Base-by-base conservation (phyloP, 345 rosid species). In the Schrenkiella parvula region DNA sequence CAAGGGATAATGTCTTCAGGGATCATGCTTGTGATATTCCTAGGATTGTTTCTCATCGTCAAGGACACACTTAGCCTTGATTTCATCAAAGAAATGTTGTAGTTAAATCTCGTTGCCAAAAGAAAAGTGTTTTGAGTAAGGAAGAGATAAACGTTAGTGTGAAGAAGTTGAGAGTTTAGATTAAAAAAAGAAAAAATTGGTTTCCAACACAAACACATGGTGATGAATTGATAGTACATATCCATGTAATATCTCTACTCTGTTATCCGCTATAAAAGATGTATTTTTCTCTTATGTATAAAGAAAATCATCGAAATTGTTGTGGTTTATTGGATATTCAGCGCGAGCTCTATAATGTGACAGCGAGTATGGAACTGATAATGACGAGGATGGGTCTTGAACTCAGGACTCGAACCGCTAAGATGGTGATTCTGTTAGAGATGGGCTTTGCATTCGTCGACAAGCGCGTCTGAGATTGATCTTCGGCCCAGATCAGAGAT, bases 1-100 rank as follows among this genome's bases (percentile, higher is more conserved):
- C 97, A 91, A 84, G 82, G 86, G 66, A 91, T 91, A 19, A 89
- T 86, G 91, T 89, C 96, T 17, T 91, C 98, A 6, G 98, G 97
- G 66, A 82, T 93, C 50, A 75, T 84, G 91, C 79, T 91, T 71
- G 98, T 93, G 66, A 2, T 87, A 66, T 79, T 91, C 35, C 83
- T 89, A 4, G 98, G 98, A 29, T 68, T 93, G 67, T 89, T 89
- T 78, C 98, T 93, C 53, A 84, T 93, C 1, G 80, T 91, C 42
- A 87, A 88, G n/a, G 98, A 93, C 59, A 91, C 97, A 17, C 84
- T 93, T 60, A 91, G 89, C 80, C 97, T 93, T 56, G 95, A 88
- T 44, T 85, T 93, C 84, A 76, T 91, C 73, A 87, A 75, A 81
- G 93, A 85, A 65, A 53, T 89, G 88, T 78, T 93, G 84, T 93